Percentiles rank a stretch among this genome's conserved stretches.
Evolutionary conservation across 2,329 filamentous ascomycete genomes (phyloP).

Genomic region (Pseudogymnoascus sp.): DNA sequence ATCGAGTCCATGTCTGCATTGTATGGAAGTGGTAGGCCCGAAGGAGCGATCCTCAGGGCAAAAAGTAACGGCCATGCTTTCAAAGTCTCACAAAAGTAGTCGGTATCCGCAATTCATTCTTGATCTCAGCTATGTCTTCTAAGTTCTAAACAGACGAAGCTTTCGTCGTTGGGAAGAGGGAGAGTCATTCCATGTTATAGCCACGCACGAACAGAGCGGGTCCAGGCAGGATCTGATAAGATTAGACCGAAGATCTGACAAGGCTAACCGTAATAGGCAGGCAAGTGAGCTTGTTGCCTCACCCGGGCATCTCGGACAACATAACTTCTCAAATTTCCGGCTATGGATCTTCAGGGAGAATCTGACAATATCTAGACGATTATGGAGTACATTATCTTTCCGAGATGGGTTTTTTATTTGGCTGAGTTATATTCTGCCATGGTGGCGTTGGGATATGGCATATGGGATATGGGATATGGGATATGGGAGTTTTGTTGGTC

Average conservation of each 20-base stretch:
- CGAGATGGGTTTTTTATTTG: background rate
- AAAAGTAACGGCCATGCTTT: background rate
- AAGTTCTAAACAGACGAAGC: background rate
- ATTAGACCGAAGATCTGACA: background rate
- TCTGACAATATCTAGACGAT: background rate
- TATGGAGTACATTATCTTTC: background rate
- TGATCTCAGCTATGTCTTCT: background rate
- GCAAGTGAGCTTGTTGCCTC: background rate
- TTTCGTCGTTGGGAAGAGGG: background rate
- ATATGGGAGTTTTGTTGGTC: background rate
- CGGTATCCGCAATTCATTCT: background rate
- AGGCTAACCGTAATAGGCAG: background rate
- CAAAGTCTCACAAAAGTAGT: background rate
- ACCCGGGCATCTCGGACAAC: background rate
- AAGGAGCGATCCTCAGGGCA: background rate
- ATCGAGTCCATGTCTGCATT: constrained; percentile 2
- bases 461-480: no score
- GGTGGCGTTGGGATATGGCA: background rate
- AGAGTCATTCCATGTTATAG: background rate
- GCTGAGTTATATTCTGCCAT: background rate
- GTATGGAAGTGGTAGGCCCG: background rate
- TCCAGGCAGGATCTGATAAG: background rate
- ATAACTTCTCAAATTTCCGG: background rate
- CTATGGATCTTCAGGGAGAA: background rate
- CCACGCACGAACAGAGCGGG: background rate